Evolutionary conservation across 805 yeast species (phyloP), one percentile per base, ranked within the genome.

Genomic region (Cyberlindnera meyerae): DNA sequence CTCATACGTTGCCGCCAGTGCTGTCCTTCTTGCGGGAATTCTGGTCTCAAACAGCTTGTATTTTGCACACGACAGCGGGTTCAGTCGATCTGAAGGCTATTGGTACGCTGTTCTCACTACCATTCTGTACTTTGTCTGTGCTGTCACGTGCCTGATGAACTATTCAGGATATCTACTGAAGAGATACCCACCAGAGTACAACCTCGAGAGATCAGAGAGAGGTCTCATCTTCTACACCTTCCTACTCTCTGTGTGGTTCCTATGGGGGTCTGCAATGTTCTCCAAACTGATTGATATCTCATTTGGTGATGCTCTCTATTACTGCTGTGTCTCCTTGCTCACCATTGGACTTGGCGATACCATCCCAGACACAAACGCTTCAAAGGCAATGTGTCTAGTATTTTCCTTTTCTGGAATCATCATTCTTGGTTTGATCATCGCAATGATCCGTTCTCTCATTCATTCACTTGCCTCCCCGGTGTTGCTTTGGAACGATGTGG

Each of bases 341-440:
- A 88, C 96, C 2, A 72, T 88, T 20, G 96, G 96, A 0, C 64
- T 80, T 13, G 96, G 96, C 26, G 93, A 83, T 48, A 66, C 81
- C 24, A 63, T 70, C 0, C 89, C 95, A 0, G 25, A 39, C 0
- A 58, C 70, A 1, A 61, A 68, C 2, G 75, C 77, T 1, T 69
- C 82, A 0, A 73, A 75, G 52, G 79, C 78, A 1, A 59, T 83
- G 43, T 63, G 73, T 1, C 62, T 87, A 34, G 55, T 82, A 2
- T 84, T 77, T 60, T 75, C 93, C 6, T 57, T 83, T 13, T 58
- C 75, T 11, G 96, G 95, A 0, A 74, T 88, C 14, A 57, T 88
- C 22, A 62, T 79, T 18, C 67, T 87, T 53, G 96, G 95, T 44
- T 65, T 88, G 33, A 75, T 85, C 12, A 67, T 88, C 16, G 72